phyloP scores from a whole-genome alignment of 768 basidiomycete genomes.

The Pleurotus eryngii region DNA sequence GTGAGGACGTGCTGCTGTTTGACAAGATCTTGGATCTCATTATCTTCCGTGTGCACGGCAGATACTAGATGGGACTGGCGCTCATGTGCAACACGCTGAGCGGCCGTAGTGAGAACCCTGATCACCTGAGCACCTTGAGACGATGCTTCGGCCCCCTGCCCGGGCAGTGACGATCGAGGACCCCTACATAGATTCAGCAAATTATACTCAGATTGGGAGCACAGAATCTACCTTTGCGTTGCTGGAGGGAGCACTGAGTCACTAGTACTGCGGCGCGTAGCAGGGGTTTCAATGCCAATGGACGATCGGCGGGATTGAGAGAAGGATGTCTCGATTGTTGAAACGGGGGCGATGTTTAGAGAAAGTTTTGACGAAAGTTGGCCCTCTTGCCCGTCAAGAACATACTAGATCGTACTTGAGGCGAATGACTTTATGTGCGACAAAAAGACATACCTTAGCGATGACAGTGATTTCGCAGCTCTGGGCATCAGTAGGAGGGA shows the following conservation, averaged over 20 bases:
- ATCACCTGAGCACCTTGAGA: conserved; percentile 70
- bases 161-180: conserved; percentile 6
- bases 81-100: conserved; percentile 74
- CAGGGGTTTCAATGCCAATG: conserved; percentile 29
- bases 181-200: conserved; percentile 12
- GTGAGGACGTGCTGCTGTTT: conserved; percentile 80
- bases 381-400: conserved; percentile 74
- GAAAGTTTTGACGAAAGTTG: conserved; percentile 63
- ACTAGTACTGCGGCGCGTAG: conserved; percentile 43
- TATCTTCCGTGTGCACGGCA: conserved; percentile 39
- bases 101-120: conserved; percentile 72
- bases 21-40: conserved; percentile 61
- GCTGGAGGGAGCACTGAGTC: conserved; percentile 44
- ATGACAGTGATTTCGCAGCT: conserved; percentile 72
- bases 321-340: conserved; percentile 39
- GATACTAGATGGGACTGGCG: conserved; percentile 65
- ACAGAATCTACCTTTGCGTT: conserved; percentile 28
- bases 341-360: conserved; percentile 66
- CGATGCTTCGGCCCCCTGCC: conserved; percentile 11
- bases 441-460: conserved; percentile 52
- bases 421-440: neutral
- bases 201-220: neutral
- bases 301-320: conserved; percentile 42
- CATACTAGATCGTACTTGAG: conserved; percentile 39
- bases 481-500: conserved; percentile 73